Evolutionary conservation across 2,329 filamentous ascomycete genomes (phyloP), one percentile per base, ranked within the genome.

Genomic region (Xylaria sp.): DNA sequence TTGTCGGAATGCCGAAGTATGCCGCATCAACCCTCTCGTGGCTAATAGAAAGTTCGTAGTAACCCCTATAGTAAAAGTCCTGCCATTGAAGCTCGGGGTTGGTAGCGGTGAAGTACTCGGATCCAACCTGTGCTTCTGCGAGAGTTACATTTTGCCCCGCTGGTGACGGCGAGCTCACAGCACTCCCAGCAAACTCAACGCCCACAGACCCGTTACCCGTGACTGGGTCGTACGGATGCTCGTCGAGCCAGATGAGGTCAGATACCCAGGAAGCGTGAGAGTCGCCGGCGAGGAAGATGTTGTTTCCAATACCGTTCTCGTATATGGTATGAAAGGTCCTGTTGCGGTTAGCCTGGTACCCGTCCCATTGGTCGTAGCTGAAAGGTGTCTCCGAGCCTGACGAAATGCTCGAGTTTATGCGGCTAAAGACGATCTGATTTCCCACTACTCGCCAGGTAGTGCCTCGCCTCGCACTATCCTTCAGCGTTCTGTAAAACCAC

Each of bases 361-460:
- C 70, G 45, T 75, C 78, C 75, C 73, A 76, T 12, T 72, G 67
- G 69, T 90, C 87, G 68, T 84, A 83, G 71, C 89, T 81, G 33
- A 83, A 73, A 1, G 78, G 76, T 51, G 77, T 72, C 14, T 75
- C 72, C 37, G 67, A 58, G 1, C 76, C 72, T 12, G 71, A 64
- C 8, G 69, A 67, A 25, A 68, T 33, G 49, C 72, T 74, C 63
- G 70, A 46, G 69, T 81, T 76, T 49, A 78, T 72, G 23, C 76
- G 70, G 37, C 70, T 73, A 75, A 92, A 91, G 56, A 92, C 78
- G 35, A 89, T 85, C 72, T 92, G 89, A 35, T 87, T 89, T 9
- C 90, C 90, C 42, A 92, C 83, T 14, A 93, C 73, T 47, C 90
- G 82, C 90, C 90, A 93, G 0, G 84, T 82, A 0, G 89, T 86